phyloP scores from a whole-genome alignment of 371 early-diverging fungal genomes.

The Mortierella sp. region DNA sequence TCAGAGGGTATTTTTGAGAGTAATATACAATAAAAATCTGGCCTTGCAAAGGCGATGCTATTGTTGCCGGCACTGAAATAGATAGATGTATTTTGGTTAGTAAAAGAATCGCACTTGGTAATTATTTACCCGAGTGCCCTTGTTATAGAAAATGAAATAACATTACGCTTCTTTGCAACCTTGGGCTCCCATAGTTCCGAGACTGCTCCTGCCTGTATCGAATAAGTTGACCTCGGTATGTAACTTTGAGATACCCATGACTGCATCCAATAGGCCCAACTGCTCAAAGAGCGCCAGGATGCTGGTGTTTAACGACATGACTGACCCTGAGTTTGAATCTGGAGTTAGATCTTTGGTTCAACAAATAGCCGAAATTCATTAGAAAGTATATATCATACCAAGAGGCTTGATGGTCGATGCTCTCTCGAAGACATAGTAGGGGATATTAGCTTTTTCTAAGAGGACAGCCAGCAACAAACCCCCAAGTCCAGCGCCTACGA shows the following conservation, averaged over 20 bases:
- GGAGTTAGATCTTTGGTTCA: too few species aligned
- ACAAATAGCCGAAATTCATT: too few species aligned
- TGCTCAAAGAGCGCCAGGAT: constrained; percentile 1
- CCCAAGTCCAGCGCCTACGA: not conserved
- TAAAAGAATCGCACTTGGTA: not conserved
- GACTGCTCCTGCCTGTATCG: not conserved
- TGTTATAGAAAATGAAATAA: too few species aligned
- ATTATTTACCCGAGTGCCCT: too few species aligned
- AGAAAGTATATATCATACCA: not conserved
- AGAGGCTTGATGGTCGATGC: not conserved
- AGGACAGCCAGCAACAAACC: not conserved
- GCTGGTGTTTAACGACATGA: not conserved
- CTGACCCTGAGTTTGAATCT: not conserved
- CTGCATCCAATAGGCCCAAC: not conserved
- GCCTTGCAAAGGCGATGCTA: constrained; percentile 8
- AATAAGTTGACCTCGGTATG: not conserved
- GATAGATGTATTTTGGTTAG: not conserved
- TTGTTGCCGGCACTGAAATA: not conserved
- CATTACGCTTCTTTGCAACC: too few species aligned
- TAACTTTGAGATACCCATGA: not conserved
- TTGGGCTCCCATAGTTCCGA: not conserved
- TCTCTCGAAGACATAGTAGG: constrained; percentile 1
- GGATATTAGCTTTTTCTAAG: not conserved
- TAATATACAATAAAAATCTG: constrained; percentile 15
- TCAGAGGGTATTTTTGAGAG: constrained; percentile 6